Conservation (phyloP, 2,329 filamentous ascomycete genomes). For the Aspergillus sp. region DNA sequence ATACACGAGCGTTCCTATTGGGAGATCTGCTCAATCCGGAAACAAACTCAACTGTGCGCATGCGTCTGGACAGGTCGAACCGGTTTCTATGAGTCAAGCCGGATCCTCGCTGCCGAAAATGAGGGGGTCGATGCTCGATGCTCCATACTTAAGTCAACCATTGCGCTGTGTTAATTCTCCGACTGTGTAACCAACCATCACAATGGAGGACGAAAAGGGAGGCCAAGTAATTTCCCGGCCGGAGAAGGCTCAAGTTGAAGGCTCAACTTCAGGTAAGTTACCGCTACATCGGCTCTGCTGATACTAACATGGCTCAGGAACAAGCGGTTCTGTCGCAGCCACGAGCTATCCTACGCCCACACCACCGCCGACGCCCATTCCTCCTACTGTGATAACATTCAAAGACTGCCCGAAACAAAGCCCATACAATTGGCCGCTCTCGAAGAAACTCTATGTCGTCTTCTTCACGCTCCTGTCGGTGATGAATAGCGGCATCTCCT, state of each 20-base stretch:
- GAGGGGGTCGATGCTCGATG: not conserved
- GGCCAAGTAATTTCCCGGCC: not conserved
- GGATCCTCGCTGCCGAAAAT: not conserved
- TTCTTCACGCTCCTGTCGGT: slow-evolving; percentile 27
- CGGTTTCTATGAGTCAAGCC: slow-evolving; percentile 22
- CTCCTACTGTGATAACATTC: slow-evolving; percentile 24
- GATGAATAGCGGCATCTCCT: slow-evolving; percentile 40
- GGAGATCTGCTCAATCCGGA: not conserved
- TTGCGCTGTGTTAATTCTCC: not conserved
- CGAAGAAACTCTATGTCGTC: slow-evolving; percentile 31
- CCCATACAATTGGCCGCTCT: slow-evolving; percentile 28
- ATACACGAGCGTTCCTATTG: not conserved
- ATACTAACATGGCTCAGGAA: not conserved
- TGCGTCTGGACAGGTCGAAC: slow-evolving; percentile 12
- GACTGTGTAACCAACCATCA: not conserved
- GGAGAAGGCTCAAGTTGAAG: not conserved
- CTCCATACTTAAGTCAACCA: slow-evolving; percentile 5
- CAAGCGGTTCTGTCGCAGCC: too few relatives aligned
- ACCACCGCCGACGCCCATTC: not conserved
- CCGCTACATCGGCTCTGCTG: not conserved
- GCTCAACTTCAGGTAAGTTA: not conserved
- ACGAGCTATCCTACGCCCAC: not conserved
- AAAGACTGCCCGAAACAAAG: slow-evolving; percentile 22
- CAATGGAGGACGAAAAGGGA: slow-evolving; percentile 3
- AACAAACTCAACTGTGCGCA: not conserved